Base-by-base conservation (phyloP, 139 green algal genomes). In the Marvania coccoides region DNA sequence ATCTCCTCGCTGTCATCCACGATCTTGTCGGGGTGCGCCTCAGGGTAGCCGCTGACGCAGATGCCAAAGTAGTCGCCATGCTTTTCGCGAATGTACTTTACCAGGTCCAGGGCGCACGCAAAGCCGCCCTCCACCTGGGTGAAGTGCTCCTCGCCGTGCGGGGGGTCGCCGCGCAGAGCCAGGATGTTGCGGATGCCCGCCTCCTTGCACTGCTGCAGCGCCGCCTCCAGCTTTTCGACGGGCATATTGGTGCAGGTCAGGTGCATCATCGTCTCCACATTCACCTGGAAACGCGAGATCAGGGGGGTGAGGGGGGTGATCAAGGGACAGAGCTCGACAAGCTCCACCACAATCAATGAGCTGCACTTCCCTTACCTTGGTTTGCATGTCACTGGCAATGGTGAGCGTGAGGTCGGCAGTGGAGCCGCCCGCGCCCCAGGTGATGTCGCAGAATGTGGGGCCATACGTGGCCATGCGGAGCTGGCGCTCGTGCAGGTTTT, bases 191-290 rank as follows among this genome's bases (percentile, higher is more conserved):
- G 74, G 24, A 98, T 85, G 36, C 93, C 93, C 2, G 65, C 65
- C 61, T 90, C 84, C 67, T 94, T 93, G 33, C 88, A 75, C 81
- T 92, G 70, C 51, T 73, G 53, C 24, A 98, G 81, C 3, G 93
- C 91, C 13, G 81, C 67, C n/a, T 91, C 65, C 46, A 98, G 78
- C 70, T 89, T 89, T 45, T 95, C 87, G 42, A 87, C 68, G 0
- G 85, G 86, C 91, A 98, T 98, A 85, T 98, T 98, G 61, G 93
- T 98, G 83, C 93, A 98, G 4, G 93, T 98, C 39, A 98, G 75
- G 78, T 98, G 93, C 93, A 98, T 98, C 88, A 97, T 98, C 13
- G 90, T 97, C 79, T 98, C 90, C 33, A 98, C 82, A 58, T 88
- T 87, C 2, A 98, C 74, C 92, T 97, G 78, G 51, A 68, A 66